A percentile compares a stretch with the other conserved stretches of the same genome.
These are phyloP conservation scores for Niebla homalea DNA, from an alignment of 495 filamentous ascomycete species.

Conservation along the genomic window DNA sequence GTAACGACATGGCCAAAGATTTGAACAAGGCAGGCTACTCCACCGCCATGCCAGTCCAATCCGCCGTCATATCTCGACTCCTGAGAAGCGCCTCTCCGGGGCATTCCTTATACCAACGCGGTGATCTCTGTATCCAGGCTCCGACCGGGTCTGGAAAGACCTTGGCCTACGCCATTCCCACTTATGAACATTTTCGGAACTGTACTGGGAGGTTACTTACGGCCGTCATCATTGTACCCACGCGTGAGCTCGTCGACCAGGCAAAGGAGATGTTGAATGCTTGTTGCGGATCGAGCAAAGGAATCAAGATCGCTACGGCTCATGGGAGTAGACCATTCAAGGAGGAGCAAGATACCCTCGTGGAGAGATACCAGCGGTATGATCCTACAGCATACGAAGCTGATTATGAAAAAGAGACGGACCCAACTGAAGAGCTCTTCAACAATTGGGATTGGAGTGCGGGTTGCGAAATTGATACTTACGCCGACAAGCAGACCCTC, in stretches of 20 bases:
- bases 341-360: constrained; percentile 56
- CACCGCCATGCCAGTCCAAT: constrained; percentile 75
- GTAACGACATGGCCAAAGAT: constrained; percentile 40
- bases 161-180: constrained; percentile 75
- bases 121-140: constrained; percentile 78
- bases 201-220: constrained; percentile 47
- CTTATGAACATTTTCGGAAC: constrained; percentile 57
- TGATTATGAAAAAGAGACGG: constrained; percentile 26
- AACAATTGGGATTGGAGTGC: constrained; percentile 31
- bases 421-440: constrained; percentile 32
- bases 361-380: constrained; percentile 48
- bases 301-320: constrained; percentile 64
- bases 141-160: constrained; percentile 93
- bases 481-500: constrained; percentile 28
- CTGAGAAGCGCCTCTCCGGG: constrained; percentile 34
- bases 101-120: constrained; percentile 39
- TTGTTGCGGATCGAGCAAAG: constrained; percentile 42
- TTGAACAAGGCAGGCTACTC: constrained; percentile 53
- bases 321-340: constrained; percentile 66
- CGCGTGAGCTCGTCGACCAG: constrained; percentile 77
- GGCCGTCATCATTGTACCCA: constrained; percentile 75
- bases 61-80: constrained; percentile 64
- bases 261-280: constrained; percentile 59
- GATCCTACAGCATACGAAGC: constrained; percentile 40
- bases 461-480: constrained; percentile 28